These are phyloP conservation scores for Pseudomassariella vexata DNA, from an alignment of 2,329 filamentous ascomycete genomes.

Conservation along the genomic window DNA sequence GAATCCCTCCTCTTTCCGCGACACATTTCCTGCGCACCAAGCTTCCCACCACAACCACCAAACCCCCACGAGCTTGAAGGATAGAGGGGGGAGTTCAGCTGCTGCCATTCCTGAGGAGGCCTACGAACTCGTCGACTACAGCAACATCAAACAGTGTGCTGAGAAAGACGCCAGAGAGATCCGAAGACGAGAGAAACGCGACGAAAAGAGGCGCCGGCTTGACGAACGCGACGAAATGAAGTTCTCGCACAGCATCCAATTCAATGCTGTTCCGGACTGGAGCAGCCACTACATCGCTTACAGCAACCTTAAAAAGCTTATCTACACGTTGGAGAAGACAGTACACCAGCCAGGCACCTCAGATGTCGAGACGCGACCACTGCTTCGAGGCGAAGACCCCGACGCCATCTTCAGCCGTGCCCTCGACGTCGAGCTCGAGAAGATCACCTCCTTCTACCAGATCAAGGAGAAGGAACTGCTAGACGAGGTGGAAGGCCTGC, in stretches of 20 bases:
- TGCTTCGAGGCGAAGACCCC: constrained; percentile 69
- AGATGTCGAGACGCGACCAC: constrained; percentile 79
- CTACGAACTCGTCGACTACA: constrained; percentile 32
- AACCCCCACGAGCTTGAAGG: constrained; percentile 4
- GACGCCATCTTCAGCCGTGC: constrained; percentile 77
- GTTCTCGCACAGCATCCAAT: constrained; percentile 99
- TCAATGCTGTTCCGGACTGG: constrained; percentile 99
- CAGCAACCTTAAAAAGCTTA: constrained; percentile 97
- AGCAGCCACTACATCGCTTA: constrained; percentile 97
- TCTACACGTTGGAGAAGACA: constrained; percentile 90
- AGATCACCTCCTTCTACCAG: constrained; percentile 86
- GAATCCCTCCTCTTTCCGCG: constrained; percentile 24
- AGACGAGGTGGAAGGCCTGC: constrained; percentile 71
- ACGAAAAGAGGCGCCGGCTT: constrained; percentile 63
- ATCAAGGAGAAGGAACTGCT: constrained; percentile 85
- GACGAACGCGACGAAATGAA: constrained; percentile 86
- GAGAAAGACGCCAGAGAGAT: constrained; percentile 25
- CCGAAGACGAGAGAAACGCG: constrained; percentile 38
- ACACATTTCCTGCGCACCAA: constrained; percentile 15
- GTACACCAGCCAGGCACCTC: constrained; percentile 56
- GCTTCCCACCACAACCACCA: constrained; percentile 6
- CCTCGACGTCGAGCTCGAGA: constrained; percentile 85
- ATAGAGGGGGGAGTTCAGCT: constrained; percentile 5
- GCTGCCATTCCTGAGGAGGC: constrained; percentile 6
- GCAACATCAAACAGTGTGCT: constrained; percentile 22